Percentiles rank a stretch among this genome's conserved stretches.
Evolutionary conservation across 495 filamentous ascomycete species (phyloP).

Genomic region (Penicillium goetzii): DNA sequence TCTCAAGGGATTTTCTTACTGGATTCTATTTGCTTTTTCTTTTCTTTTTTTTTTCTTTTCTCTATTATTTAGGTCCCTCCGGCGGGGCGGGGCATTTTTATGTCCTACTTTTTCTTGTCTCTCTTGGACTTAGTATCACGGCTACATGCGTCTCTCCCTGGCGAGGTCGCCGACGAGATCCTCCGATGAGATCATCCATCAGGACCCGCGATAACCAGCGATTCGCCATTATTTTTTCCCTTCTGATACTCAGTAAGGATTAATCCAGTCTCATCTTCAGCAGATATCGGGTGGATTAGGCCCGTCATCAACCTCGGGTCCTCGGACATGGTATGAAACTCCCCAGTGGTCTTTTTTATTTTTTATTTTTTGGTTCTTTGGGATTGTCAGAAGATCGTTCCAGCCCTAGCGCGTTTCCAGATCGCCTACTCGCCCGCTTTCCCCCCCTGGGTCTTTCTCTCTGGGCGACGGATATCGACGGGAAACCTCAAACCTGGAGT

Average conservation of each 20-base stretch:
- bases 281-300: slow-evolving; percentile 33
- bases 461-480: slow-evolving; percentile 28
- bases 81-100: slow-evolving; percentile 2
- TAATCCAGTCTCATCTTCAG: neutral
- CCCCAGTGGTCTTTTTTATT: neutral
- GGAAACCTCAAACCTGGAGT: slow-evolving; percentile 18
- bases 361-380: too few relatives aligned
- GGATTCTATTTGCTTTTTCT: slow-evolving; percentile 7
- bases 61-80: neutral
- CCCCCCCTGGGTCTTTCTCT: neutral
- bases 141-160: neutral
- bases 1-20: neutral
- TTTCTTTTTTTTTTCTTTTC: neutral
- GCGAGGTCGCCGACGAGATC: slow-evolving; percentile 19
- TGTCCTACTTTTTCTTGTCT: slow-evolving; percentile 1
- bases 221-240: neutral
- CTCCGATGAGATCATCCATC: slow-evolving; percentile 26
- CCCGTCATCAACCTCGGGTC: slow-evolving; percentile 30
- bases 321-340: slow-evolving; percentile 20
- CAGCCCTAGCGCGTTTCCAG: neutral
- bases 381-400: neutral
- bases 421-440: slow-evolving; percentile 7
- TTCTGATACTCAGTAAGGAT: neutral
- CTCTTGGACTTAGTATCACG: neutral
- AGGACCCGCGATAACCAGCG: slow-evolving; percentile 12